Evolutionary conservation across 352 stramenopile genomes (phyloP), one percentile per base, ranked within the genome.

Genomic region (Phytophthora macrochlamydospora): DNA sequence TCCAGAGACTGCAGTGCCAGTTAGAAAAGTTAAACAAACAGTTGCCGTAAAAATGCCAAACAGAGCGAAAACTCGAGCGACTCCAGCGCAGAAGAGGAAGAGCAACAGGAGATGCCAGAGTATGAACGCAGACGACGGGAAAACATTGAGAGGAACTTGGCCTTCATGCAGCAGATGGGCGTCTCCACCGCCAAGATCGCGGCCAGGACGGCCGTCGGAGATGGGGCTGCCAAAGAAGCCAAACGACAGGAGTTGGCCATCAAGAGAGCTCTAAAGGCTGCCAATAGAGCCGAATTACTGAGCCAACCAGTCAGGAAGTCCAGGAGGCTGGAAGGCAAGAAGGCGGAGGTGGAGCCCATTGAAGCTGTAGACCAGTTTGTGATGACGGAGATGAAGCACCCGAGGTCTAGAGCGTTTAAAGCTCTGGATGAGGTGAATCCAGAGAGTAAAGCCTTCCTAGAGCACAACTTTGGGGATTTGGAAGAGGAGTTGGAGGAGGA

Each of bases 91-190:
- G 42, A 63, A 7, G 18, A 59, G 0, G 43, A 69, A 1, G 58
- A 58, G 48, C 24, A 44, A 45, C 40, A 11, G 28, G 69, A 44
- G 29, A 68, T 94, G 53, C 76, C 78, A 28, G 86, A 90, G 62
- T 96, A 96, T 52, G 88, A 96, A 69, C 81, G 81, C 66, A 91
- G 90, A 67, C 85, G 88, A 1, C 75, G 85, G 7, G 88, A 85
- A 40, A 96, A 96, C 62, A 94, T 96, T 54, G 73, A 89, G 73
- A 85, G 88, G 32, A 94, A 96, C 61, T 54, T 94, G 53, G 78
- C 89, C 30, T 92, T 94, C 59, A 93, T 96, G 86, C 75, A 79
- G 53, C 79, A 83, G 44, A 93, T 96, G 78, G 88, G 88, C 9
- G 80, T 95, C 29, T 89, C 83, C 6, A 92, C 83, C 18, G 83